These are phyloP conservation scores for Reticulascus tulasneorum DNA, from an alignment of 2,329 filamentous ascomycete genomes.

Conservation along the genomic window DNA sequence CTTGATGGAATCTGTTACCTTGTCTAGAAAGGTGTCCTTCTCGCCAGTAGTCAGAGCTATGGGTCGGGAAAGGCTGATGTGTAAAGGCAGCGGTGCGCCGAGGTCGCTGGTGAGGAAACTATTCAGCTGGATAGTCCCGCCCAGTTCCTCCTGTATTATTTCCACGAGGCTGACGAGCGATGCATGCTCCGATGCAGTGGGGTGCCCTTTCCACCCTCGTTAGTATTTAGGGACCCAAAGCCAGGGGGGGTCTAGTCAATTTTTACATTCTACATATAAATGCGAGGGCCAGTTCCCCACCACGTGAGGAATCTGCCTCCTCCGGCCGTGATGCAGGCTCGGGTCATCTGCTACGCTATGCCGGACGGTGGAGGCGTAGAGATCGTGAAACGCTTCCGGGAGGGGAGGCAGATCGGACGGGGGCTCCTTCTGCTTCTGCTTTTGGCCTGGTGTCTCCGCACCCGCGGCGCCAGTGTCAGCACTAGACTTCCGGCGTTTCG, in stretches of 20 bases:
- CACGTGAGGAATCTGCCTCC: conserved; percentile 76
- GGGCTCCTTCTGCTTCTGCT: neutral
- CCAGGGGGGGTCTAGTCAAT: neutral
- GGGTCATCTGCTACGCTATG: conserved; percentile 79
- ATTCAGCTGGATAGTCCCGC: conserved; percentile 43
- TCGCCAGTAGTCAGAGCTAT: conserved; percentile 69
- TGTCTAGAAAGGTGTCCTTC: conserved; percentile 63
- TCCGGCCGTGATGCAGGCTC: conserved; percentile 77
- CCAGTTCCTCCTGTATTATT: conserved; percentile 28
- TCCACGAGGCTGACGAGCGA: conserved; percentile 41
- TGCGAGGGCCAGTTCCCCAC: conserved; percentile 91
- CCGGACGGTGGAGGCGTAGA: conserved; percentile 81
- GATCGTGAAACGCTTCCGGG: conserved; percentile 76
- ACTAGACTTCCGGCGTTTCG: conserved; percentile 29
- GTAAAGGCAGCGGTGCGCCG: conserved; percentile 72
- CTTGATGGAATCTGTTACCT: conserved; percentile 42
- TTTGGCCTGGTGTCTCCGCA: conserved; percentile 2
- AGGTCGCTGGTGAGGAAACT: conserved; percentile 75
- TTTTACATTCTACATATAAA: conserved; percentile 86
- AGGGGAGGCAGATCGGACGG: conserved; percentile 60
- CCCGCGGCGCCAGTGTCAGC: conserved; percentile 1
- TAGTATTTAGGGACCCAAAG: conserved; percentile 1
- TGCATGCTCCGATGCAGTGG: conserved; percentile 41
- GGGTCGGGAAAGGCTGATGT: conserved; percentile 85
- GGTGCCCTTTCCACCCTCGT: conserved; percentile 45